Base-by-base conservation (phyloP, 108 stramenopile species). In the Cylindrotheca fusiformis region DNA sequence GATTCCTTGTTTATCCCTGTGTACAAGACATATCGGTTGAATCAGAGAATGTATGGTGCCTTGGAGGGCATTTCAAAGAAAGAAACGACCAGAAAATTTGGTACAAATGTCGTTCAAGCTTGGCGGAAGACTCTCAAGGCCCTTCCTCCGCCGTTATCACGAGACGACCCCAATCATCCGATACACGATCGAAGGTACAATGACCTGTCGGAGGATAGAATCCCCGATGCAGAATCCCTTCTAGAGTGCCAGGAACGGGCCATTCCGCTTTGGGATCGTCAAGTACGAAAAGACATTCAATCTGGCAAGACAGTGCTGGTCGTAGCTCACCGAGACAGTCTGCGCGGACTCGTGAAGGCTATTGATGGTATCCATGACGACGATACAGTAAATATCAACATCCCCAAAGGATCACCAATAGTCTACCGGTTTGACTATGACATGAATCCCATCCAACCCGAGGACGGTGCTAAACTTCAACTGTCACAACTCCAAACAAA, bases 361-460 rank as follows among this genome's bases (percentile, higher is more conserved):
- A 74, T 74, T 55, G 72, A 74, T 60, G 27, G 45, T 24, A 65
- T 76, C 17, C 44, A 41, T 28, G 71, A 77, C 47, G 48, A 77
- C 5, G 59, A 87, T 32, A 93, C 93, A 58, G 75, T 71, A 55
- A 63, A 87, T 33, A 83, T 96, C 48, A 83, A 86, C 19, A 76
- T 97, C 24, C 96, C 96, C 0, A 92, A 81, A 4, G 94, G 91
- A 1, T 84, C 91, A 45, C 94, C 94, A 6, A 81, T 95, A 18
- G 71, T 95, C 17, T 95, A 95, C 77, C 83, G 80, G 55, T 94
- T 91, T 60, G 78, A 91, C 48, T 28, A 61, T 33, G 58, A 77
- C 48, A 67, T 82, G 77, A 68, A 72, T 1, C 81, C 81, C 8
- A 27, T 78, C 20, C 64, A 78, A 33, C 81, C 77, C 6, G 63